Evolutionary conservation across 768 basidiomycete species (phyloP).

Genomic region (Lentinula sp.): DNA sequence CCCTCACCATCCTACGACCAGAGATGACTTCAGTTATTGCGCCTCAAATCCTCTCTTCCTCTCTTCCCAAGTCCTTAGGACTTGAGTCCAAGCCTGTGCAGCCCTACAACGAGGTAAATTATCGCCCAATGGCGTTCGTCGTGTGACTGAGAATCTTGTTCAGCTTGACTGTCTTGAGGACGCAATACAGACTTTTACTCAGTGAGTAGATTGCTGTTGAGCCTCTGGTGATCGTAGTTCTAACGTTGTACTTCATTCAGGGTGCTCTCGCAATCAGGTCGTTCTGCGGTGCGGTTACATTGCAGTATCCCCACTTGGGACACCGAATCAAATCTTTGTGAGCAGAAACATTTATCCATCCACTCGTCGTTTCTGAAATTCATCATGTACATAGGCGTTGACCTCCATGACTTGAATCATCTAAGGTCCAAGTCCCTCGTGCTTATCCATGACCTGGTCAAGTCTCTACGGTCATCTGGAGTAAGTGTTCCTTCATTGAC

Average conservation of each 20-base stretch:
- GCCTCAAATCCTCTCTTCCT: background rate
- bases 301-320: slow-evolving; percentile 68
- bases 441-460: slow-evolving; percentile 59
- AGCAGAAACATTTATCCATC: slow-evolving; percentile 15
- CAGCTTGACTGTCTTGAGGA: slow-evolving; percentile 49
- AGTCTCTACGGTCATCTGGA: slow-evolving; percentile 53
- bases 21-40: background rate
- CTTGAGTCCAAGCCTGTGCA: slow-evolving; percentile 15
- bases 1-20: background rate
- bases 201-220: slow-evolving; percentile 31
- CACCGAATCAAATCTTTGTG: slow-evolving; percentile 52
- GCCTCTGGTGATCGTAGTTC: background rate
- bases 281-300: slow-evolving; percentile 44
- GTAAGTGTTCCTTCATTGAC: slow-evolving; percentile 28
- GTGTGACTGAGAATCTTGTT: slow-evolving; percentile 5
- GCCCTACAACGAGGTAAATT: slow-evolving; percentile 27
- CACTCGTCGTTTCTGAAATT: background rate
- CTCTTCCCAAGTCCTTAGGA: background rate
- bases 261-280: slow-evolving; percentile 41
- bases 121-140: background rate
- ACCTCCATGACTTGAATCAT: slow-evolving; percentile 66
- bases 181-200: slow-evolving; percentile 56
- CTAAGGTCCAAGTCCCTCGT: slow-evolving; percentile 53
- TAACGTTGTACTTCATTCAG: slow-evolving; percentile 22
- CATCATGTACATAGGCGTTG: slow-evolving; percentile 38